Conservation (phyloP, 2,329 filamentous ascomycete species). For the Nannizziopsis arthrosporioides region DNA sequence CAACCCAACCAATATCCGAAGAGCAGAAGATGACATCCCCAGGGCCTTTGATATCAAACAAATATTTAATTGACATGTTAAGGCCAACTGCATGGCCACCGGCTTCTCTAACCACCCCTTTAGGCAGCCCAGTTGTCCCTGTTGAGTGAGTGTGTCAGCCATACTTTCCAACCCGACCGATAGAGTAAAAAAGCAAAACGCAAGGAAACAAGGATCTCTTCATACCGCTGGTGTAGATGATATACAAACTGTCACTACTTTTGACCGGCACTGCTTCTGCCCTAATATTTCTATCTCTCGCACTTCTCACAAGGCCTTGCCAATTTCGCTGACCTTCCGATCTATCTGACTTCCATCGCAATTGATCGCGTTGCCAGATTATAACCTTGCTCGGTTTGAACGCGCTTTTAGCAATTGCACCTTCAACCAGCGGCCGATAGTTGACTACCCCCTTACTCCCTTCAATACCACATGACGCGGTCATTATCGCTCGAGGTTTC, state of each 20-base stretch:
- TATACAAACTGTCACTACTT: slow-evolving; percentile 71
- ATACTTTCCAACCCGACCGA: background rate
- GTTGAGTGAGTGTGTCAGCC: background rate
- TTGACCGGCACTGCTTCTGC: slow-evolving; percentile 66
- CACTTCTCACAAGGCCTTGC: slow-evolving; percentile 64
- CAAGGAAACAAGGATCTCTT: background rate
- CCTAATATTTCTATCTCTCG: slow-evolving; percentile 52
- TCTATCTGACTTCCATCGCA: slow-evolving; percentile 59
- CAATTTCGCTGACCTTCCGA: slow-evolving; percentile 63
- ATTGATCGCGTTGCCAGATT: slow-evolving; percentile 72
- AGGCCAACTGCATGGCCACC: slow-evolving; percentile 80
- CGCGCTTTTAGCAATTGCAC: slow-evolving; percentile 53
- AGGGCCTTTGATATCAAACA: slow-evolving; percentile 71
- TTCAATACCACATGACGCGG: slow-evolving; percentile 85
- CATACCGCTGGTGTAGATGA: slow-evolving; percentile 68
- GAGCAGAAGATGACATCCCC: slow-evolving; percentile 72
- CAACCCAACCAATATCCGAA: slow-evolving; percentile 86
- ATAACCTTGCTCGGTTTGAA: slow-evolving; percentile 64
- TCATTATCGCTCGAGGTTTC: slow-evolving; percentile 63
- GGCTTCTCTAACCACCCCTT: slow-evolving; percentile 71
- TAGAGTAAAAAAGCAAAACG: too few species aligned
- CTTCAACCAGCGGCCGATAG: slow-evolving; percentile 68
- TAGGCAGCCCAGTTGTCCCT: slow-evolving; percentile 70
- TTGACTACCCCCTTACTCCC: slow-evolving; percentile 65
- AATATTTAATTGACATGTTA: slow-evolving; percentile 66